Evolutionary conservation across 495 filamentous ascomycete genomes (phyloP).

Genomic region (Penicillium cataractarum): DNA sequence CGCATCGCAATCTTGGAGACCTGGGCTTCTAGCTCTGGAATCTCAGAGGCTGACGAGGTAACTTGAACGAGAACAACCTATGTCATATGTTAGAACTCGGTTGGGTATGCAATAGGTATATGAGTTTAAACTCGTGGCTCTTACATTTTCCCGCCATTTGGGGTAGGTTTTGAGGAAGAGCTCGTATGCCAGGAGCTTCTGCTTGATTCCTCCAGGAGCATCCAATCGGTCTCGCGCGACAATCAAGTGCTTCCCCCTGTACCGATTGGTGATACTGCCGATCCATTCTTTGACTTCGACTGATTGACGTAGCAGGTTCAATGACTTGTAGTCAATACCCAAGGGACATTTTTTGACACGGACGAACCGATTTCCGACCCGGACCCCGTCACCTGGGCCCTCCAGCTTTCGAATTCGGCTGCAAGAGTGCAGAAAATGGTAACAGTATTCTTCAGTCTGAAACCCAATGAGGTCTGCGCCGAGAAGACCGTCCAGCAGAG

Average conservation of each 20-base stretch:
- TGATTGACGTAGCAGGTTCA: constrained; percentile 66
- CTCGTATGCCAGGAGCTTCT: constrained; percentile 86
- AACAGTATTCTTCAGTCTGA: constrained; percentile 85
- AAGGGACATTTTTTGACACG: constrained; percentile 59
- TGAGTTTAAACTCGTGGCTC: too few species aligned
- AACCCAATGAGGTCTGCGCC: constrained; percentile 89
- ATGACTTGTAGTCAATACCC: constrained; percentile 67
- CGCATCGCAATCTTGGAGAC: constrained; percentile 85
- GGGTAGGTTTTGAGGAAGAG: constrained; percentile 85
- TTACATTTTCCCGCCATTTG: constrained; percentile 73
- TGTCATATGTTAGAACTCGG: too few species aligned
- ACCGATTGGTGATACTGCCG: constrained; percentile 67
- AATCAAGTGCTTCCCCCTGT: constrained; percentile 78
- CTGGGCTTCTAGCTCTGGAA: constrained; percentile 76
- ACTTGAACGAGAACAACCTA: constrained; percentile 83
- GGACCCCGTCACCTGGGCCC: constrained; percentile 75
- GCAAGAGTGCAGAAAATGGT: constrained; percentile 91
- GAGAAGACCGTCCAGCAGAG: constrained; percentile 83
- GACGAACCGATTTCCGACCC: constrained; percentile 82
- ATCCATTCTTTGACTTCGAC: constrained; percentile 73
- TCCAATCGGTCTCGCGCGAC: constrained; percentile 89
- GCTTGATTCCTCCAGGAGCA: constrained; percentile 79
- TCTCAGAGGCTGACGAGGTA: constrained; percentile 76
- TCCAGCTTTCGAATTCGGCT: constrained; percentile 80
- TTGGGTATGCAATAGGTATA: too few species aligned